Conservation (phyloP, 306 rosid genomes). For the Cucurbita argyrosperma region DNA sequence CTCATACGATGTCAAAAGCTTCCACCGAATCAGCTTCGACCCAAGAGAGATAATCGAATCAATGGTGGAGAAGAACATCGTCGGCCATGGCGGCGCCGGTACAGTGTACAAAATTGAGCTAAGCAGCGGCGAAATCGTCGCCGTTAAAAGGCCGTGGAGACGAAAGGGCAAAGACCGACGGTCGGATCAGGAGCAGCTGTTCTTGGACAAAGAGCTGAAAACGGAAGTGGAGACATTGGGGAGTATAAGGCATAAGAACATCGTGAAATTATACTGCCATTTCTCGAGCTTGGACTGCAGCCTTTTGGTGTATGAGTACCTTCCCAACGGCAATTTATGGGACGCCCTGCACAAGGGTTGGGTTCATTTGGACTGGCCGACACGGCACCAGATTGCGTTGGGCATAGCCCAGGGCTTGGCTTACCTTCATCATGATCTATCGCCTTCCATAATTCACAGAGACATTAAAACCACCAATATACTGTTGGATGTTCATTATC, state of each 20-base stretch:
- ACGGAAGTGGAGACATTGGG: conserved; percentile 92
- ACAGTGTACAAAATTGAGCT: conserved; percentile 69
- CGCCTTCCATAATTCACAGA: conserved; percentile 67
- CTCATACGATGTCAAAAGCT: conserved; percentile 76
- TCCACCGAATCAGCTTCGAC: conserved; percentile 61
- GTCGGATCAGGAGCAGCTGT: conserved; percentile 34
- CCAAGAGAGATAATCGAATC: conserved; percentile 54
- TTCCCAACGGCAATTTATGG: conserved; percentile 92
- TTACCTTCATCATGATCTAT: conserved; percentile 88
- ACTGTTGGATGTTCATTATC: conserved; percentile 61
- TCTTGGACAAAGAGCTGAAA: conserved; percentile 44
- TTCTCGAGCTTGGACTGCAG: conserved; percentile 62
- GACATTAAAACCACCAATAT: conserved; percentile 87
- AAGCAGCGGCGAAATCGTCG: conserved; percentile 58
- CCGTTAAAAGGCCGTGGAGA: conserved; percentile 69
- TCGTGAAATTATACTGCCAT: conserved; percentile 71
- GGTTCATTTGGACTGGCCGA: conserved; percentile 77
- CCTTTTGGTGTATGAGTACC: conserved; percentile 73
- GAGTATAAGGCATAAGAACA: conserved; percentile 80
- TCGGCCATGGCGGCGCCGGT: conserved; percentile 93
- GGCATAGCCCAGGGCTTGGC: conserved; percentile 87
- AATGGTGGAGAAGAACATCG: conserved; percentile 74
- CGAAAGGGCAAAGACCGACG: conserved; percentile 29
- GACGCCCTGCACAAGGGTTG: conserved; percentile 74
- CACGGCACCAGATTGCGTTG: conserved; percentile 61